Conservation (phyloP, 2,329 filamentous ascomycete genomes). For the Magnaporthiopsis incrustans region DNA sequence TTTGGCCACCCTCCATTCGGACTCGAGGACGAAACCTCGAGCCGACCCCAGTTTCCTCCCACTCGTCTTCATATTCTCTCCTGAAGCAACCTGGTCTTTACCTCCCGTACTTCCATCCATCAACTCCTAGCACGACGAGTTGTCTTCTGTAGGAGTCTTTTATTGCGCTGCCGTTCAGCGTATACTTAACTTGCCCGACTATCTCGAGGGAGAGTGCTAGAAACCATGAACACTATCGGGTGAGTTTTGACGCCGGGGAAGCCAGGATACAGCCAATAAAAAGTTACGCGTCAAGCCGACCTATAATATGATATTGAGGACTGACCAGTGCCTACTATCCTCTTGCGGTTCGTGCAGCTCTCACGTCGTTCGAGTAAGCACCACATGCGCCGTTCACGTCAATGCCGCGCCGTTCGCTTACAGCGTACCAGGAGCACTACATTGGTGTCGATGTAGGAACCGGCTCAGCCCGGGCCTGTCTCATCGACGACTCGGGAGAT, state of each 20-base stretch:
- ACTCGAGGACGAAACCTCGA: not conserved
- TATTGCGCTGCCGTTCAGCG: not conserved
- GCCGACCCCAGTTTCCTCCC: not conserved
- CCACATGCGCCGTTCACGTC: not conserved
- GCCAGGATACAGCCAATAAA: not conserved
- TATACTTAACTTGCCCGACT: not conserved
- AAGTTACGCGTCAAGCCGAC: not conserved
- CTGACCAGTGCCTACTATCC: not conserved
- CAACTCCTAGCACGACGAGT: not conserved
- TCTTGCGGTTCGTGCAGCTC: not conserved
- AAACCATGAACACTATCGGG: not conserved
- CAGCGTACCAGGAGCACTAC: conserved; percentile 42
- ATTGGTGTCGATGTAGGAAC: conserved; percentile 95
- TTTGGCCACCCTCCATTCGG: not conserved
- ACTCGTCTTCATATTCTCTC: not conserved
- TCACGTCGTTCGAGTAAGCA: not conserved
- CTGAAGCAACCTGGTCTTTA: not conserved
- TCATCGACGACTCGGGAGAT: conserved; percentile 86
- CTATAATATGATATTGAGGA: not conserved
- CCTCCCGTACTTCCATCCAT: not conserved
- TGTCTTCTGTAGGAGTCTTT: not conserved
- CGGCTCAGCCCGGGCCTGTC: conserved; percentile 88
- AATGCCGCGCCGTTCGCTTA: not conserved
- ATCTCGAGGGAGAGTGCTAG: not conserved
- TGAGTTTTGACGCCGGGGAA: not conserved